These are phyloP conservation scores for Elaeis guineensis DNA, from an alignment of 176 grass and related monocot species.

Conservation along the genomic window DNA sequence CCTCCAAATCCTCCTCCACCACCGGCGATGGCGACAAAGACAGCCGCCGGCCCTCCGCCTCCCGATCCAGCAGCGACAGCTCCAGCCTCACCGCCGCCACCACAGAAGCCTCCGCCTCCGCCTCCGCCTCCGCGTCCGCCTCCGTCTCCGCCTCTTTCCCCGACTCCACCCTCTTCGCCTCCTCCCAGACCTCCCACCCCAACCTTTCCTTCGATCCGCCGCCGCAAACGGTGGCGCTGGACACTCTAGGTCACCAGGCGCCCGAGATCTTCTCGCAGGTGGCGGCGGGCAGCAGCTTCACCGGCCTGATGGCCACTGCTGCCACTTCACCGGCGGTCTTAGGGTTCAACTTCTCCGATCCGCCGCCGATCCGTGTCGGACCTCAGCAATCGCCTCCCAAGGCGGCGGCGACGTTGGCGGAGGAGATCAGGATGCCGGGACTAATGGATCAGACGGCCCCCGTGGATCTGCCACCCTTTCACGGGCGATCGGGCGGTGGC, in stretches of 20 bases:
- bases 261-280: neutral
- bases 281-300: neutral
- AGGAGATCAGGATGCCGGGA: neutral
- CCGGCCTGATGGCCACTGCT: neutral
- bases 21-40: no score
- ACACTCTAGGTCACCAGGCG: neutral
- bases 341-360: neutral
- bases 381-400: neutral
- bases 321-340: neutral
- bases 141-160: neutral
- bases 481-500: neutral
- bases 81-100: neutral
- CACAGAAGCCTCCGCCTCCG: constrained; percentile 8
- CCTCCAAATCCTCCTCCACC: no score
- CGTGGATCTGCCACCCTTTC: neutral
- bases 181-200: neutral
- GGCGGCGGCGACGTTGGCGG: neutral
- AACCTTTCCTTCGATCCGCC: neutral
- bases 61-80: constrained; percentile 6
- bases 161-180: neutral
- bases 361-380: neutral
- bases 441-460: neutral
- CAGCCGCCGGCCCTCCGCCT: neutral
- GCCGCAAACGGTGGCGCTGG: no score
- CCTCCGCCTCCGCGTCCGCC: neutral